Evolutionary conservation across 2,329 filamentous ascomycete species (phyloP).

Genomic region (Aureobasidium zeae): DNA sequence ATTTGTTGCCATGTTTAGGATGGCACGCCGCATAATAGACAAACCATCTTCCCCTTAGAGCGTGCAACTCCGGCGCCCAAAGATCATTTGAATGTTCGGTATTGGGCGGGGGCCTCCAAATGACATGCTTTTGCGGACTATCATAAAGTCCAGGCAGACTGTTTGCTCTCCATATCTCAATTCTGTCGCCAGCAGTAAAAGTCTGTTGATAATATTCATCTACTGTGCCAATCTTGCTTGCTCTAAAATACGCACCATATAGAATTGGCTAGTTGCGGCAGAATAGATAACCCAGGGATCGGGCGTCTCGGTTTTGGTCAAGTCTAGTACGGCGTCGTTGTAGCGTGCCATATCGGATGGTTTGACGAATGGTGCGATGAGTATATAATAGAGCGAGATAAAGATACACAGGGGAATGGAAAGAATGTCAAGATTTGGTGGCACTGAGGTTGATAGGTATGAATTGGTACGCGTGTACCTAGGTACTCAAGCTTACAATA

Average conservation of each 20-base stretch:
- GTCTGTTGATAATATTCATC: no score
- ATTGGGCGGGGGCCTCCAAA: slow-evolving; percentile 36
- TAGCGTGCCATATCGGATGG: slow-evolving; percentile 16
- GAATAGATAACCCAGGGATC: slow-evolving; percentile 37
- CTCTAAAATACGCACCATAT: slow-evolving; percentile 31
- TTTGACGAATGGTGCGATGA: background rate
- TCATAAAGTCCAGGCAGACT: slow-evolving; percentile 34
- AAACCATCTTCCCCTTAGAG: slow-evolving; percentile 44
- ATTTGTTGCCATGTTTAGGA: slow-evolving; percentile 34
- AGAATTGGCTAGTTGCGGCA: slow-evolving; percentile 34
- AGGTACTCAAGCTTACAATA: no score
- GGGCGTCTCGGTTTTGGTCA: slow-evolving; percentile 33
- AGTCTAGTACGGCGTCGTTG: slow-evolving; percentile 33
- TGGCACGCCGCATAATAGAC: slow-evolving; percentile 41
- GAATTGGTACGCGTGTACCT: no score
- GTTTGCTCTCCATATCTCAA: slow-evolving; percentile 38
- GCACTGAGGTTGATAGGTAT: no score
- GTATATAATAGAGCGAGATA: background rate
- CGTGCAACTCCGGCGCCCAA: slow-evolving; percentile 50
- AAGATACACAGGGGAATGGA: no score
- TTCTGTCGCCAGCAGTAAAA: slow-evolving; percentile 36
- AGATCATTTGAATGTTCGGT: slow-evolving; percentile 38
- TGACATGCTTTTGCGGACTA: slow-evolving; percentile 29
- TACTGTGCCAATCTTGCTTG: no score
- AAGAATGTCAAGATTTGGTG: no score